phyloP scores from a whole-genome alignment of 768 basidiomycete genomes.

The Rhodosporidiobolus sp. region DNA sequence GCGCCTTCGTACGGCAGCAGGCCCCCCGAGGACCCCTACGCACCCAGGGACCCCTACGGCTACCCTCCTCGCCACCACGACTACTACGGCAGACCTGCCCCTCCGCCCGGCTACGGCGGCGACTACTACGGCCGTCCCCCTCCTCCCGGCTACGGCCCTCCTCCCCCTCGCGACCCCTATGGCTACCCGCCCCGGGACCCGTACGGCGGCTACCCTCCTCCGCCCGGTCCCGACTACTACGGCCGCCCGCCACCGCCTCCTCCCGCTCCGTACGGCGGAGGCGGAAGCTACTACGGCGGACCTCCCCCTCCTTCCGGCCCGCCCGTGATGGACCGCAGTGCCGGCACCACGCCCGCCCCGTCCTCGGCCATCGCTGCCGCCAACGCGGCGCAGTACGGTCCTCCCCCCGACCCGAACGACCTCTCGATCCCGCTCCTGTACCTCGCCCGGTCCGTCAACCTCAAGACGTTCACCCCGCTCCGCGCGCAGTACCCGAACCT shows the following conservation, averaged over 20 bases:
- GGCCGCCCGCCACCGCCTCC: neutral
- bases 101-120: neutral
- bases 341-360: neutral
- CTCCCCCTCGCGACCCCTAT: conserved; percentile 2
- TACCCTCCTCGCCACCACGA: neutral
- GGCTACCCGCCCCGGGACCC: conserved; percentile 8
- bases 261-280: neutral
- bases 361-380: neutral
- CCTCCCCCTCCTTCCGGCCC: neutral
- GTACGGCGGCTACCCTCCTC: neutral
- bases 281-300: neutral
- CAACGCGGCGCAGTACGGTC: conserved; percentile 3
- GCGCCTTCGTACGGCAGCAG: neutral
- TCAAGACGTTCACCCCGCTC: conserved; percentile 23
- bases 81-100: neutral
- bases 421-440: conserved; percentile 31
- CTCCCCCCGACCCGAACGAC: conserved; percentile 23
- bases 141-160: neutral
- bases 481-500: conserved; percentile 2
- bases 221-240: neutral
- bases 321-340: neutral
- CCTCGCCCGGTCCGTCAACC: conserved; percentile 21
- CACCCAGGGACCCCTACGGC: neutral
- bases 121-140: neutral
- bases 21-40: neutral